phyloP scores from a whole-genome alignment of 2,329 filamentous ascomycete genomes.

The Xylariaceae sp. region DNA sequence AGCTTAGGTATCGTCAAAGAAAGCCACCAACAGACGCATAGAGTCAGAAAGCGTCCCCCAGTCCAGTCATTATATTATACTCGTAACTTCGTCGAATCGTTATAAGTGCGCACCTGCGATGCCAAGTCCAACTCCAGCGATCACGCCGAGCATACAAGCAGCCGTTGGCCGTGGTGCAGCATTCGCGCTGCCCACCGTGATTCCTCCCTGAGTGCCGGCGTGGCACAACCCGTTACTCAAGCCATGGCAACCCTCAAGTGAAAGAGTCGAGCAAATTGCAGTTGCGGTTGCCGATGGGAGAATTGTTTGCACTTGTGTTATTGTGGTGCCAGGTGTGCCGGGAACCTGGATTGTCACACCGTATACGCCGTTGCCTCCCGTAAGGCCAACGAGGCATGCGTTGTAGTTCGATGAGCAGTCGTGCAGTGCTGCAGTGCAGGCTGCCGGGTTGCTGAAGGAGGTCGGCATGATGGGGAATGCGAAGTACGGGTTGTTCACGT shows the following conservation, averaged over 20 bases:
- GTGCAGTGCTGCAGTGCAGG: conserved; percentile 47
- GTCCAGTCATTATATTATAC: conserved; percentile 9
- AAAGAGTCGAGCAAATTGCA: conserved; percentile 52
- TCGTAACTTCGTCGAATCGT: conserved; percentile 17
- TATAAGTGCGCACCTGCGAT: conserved; percentile 28
- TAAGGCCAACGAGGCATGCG: conserved; percentile 47
- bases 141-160: conserved; percentile 28
- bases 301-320: conserved; percentile 38
- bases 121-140: conserved; percentile 32
- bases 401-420: conserved; percentile 51
- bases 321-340: conserved; percentile 48
- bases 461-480: conserved; percentile 55
- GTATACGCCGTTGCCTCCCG: conserved; percentile 37
- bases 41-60: conserved; percentile 1
- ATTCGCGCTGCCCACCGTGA: conserved; percentile 28
- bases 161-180: conserved; percentile 27
- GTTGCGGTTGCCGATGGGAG: conserved; percentile 44
- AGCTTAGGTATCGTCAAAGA: neutral
- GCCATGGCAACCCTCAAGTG: conserved; percentile 46
- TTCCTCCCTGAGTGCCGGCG: conserved; percentile 25
- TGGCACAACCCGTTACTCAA: conserved; percentile 40
- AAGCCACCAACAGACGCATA: conserved; percentile 3
- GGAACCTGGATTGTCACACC: conserved; percentile 54
- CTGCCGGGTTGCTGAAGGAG: conserved; percentile 45
- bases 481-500: conserved; percentile 54